Conservation (phyloP, 2,329 filamentous ascomycete genomes). For the Fusarium sp. region DNA sequence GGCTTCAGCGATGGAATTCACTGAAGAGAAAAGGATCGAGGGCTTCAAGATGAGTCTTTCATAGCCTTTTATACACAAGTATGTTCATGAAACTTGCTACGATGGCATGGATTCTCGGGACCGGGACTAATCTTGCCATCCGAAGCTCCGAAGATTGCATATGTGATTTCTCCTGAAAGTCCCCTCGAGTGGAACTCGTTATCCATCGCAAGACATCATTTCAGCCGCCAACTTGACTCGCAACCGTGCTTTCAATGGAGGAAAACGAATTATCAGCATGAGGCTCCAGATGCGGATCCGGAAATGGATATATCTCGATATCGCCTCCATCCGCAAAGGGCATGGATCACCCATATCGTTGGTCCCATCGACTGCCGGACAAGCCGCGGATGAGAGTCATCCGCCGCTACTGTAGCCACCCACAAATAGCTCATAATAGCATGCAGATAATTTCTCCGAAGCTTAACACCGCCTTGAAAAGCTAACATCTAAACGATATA, state of each 20-base stretch:
- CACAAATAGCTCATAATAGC: neutral
- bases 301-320: neutral
- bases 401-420: neutral
- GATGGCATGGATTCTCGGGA: neutral
- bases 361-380: neutral
- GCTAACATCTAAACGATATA: neutral
- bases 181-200: neutral
- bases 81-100: neutral
- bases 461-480: neutral
- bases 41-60: neutral
- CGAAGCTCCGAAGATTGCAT: neutral
- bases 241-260: neutral
- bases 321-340: neutral
- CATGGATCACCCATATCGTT: neutral
- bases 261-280: neutral
- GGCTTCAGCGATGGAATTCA: neutral
- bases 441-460: neutral
- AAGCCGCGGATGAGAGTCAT: neutral
- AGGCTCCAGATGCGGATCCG: neutral
- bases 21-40: neutral
- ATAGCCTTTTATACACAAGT: neutral
- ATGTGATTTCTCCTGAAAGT: neutral
- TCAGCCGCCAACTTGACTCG: neutral
- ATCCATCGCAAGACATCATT: neutral
- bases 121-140: neutral